Conservation (phyloP, 257 asterid genomes). For the Solanum gandarillasii region DNA sequence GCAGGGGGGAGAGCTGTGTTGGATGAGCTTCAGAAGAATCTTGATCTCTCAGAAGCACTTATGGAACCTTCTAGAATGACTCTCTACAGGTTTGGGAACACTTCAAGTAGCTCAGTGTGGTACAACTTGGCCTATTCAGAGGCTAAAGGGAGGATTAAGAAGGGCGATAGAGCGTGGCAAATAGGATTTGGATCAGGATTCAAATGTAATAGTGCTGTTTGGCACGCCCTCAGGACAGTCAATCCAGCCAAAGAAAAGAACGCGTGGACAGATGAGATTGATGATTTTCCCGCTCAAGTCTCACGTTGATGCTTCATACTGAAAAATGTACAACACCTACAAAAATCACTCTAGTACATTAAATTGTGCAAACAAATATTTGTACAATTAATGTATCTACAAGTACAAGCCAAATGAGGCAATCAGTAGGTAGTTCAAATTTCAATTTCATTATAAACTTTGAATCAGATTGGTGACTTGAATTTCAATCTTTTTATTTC, state of each 20-base stretch:
- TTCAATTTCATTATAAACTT: not conserved
- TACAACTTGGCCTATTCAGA: constrained; percentile 63
- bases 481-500: not conserved
- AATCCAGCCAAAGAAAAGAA: constrained; percentile 11
- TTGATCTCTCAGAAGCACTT: constrained; percentile 48
- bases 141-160: constrained; percentile 30
- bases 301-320: not conserved
- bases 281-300: not conserved
- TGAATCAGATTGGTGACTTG: not conserved
- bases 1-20: constrained; percentile 51
- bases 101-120: constrained; percentile 81
- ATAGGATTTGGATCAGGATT: constrained; percentile 67
- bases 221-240: constrained; percentile 40
- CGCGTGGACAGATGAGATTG: constrained; percentile 26
- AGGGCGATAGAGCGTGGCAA: constrained; percentile 60
- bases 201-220: constrained; percentile 63
- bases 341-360: not conserved
- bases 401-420: not conserved
- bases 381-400: not conserved
- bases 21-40: constrained; percentile 50
- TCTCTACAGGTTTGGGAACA: constrained; percentile 63
- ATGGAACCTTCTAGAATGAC: constrained; percentile 78
- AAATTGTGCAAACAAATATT: not conserved
- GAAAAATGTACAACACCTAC: not conserved
- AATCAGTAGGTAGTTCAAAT: not conserved